Evolutionary conservation across 225 moss, liverwort and hornwort genomes (phyloP), one percentile per base, ranked within the genome.

Genomic region (Pseudoscleropodium purum): DNA sequence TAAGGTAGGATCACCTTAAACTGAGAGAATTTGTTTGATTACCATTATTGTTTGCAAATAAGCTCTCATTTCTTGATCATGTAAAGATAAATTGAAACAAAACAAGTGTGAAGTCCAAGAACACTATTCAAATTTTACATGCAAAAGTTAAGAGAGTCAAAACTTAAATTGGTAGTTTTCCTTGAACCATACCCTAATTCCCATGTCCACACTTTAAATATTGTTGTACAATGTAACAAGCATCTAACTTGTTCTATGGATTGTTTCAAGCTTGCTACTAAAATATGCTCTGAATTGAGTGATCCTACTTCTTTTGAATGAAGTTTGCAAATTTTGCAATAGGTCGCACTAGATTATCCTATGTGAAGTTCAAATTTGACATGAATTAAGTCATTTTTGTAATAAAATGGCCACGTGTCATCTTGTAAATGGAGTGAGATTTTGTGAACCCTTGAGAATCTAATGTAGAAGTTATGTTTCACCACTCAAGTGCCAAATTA

Each of bases 281-380:
- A 1, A 52, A 36, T 3, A 23, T 77, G 31, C 9, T 15, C 0
- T 0, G 2, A 54, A 54, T 51, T 52, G 0, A 6, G 0, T 77
- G 24, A 52, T 23, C 9, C 19, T 49, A 75, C 31, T 1, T 20
- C 33, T 31, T 20, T 49, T 49, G 33, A 31, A 51, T 76, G 34
- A 20, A 21, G 21, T 20, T 20, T 75, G 13, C 10, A 51, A 13
- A 21, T 33, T 49, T 51, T 20, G 13, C 31, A 18, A 75, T 0
- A 1, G 0, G 2, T 34, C 13, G 34, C 33, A 51, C 0, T 33
- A 76, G 3, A 5, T 34, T 43, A 6, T 2, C 64, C 8, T 33
- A 33, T 13, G 4, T 64, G 31, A 64, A 64, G 8, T 7, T 64
- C 7, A 64, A 7, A 31, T 64, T 15, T 15, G 8, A 7, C 64